phyloP scores from a whole-genome alignment of 495 filamentous ascomycete genomes.

The Astrothelium macrocarpum region DNA sequence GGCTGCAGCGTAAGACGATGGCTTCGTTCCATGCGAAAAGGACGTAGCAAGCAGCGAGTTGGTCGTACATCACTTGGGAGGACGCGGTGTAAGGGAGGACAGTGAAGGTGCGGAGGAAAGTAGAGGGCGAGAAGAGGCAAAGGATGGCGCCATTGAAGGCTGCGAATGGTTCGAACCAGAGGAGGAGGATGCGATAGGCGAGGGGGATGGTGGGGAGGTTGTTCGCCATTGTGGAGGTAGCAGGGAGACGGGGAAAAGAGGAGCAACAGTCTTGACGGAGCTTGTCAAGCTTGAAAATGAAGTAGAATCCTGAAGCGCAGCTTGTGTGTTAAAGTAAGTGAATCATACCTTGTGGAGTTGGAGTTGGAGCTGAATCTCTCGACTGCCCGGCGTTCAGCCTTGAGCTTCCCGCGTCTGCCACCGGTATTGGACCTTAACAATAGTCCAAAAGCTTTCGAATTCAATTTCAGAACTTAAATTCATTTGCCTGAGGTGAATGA shows the following conservation, averaged over 20 bases:
- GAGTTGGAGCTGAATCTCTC: not conserved
- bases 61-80: slow-evolving; percentile 25
- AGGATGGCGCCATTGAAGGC: slow-evolving; percentile 24
- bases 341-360: not conserved
- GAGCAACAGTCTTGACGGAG: not conserved
- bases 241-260: not conserved
- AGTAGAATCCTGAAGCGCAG: not conserved
- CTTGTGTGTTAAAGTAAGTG: not conserved
- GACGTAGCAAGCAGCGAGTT: slow-evolving; percentile 23
- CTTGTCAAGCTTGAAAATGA: not conserved
- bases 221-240: not conserved
- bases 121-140: slow-evolving; percentile 18
- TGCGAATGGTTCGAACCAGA: slow-evolving; percentile 28
- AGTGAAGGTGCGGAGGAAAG: slow-evolving; percentile 23
- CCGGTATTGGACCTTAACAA: not conserved
- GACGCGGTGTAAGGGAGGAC: slow-evolving; percentile 14
- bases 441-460: not conserved
- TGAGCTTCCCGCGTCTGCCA: not conserved
- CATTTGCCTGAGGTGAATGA: not conserved
- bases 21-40: slow-evolving; percentile 27
- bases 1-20: slow-evolving; percentile 24
- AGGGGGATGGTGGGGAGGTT: slow-evolving; percentile 20
- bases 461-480: not conserved
- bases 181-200: slow-evolving; percentile 28
- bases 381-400: not conserved